Evolutionary conservation across 108 stramenopile species (phyloP).

Genomic region (Pseudonitzschia multiseries): DNA sequence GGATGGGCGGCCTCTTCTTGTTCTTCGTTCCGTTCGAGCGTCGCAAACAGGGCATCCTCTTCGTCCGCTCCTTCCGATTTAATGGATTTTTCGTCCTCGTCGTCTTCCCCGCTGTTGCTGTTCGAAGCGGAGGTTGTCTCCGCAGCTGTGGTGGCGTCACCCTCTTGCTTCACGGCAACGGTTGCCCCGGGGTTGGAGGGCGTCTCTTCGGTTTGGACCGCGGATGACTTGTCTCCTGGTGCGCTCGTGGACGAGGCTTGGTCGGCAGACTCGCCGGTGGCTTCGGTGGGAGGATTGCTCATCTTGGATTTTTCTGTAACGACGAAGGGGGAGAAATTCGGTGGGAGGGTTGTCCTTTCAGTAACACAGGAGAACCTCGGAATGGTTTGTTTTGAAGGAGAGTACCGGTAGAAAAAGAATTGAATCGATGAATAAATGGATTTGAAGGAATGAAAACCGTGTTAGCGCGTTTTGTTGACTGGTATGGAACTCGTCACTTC

Average conservation of each 20-base stretch:
- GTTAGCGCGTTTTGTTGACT: no score
- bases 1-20: slow-evolving; percentile 32
- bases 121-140: not conserved
- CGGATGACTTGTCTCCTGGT: not conserved
- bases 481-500: no score
- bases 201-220: not conserved
- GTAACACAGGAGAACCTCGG: not conserved
- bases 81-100: slow-evolving; percentile 17
- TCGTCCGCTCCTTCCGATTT: slow-evolving; percentile 41
- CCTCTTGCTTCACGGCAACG: not conserved
- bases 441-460: no score
- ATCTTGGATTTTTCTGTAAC: not conserved
- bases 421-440: no score
- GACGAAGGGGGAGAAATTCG: not conserved
- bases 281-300: not conserved
- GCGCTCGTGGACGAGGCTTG: not conserved
- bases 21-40: slow-evolving; percentile 39
- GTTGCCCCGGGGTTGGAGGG: not conserved
- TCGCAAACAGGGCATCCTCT: slow-evolving; percentile 61
- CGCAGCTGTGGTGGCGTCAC: not conserved
- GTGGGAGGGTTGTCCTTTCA: not conserved
- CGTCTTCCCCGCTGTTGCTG: slow-evolving; percentile 1
- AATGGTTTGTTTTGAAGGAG: no score
- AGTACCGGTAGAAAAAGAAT: no score
- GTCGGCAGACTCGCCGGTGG: not conserved